These are phyloP conservation scores for Agaricus subrufescens DNA, from an alignment of 768 basidiomycete species.

Conservation along the genomic window DNA sequence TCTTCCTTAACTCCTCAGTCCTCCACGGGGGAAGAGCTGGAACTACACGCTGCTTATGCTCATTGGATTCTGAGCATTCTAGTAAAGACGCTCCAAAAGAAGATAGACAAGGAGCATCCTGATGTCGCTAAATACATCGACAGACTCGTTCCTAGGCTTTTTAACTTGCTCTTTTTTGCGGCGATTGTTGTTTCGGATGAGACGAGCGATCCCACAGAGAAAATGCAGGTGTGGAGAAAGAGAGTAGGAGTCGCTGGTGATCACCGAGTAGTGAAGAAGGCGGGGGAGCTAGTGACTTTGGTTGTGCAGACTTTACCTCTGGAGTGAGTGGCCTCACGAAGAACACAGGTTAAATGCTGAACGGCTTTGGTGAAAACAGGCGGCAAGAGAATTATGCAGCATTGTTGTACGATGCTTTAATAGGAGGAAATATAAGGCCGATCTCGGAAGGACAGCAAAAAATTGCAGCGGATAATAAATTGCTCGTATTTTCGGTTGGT, in stretches of 20 bases:
- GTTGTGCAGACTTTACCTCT: constrained; percentile 58
- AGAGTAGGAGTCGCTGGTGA: constrained; percentile 47
- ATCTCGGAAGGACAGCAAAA: constrained; percentile 56
- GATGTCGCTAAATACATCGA: constrained; percentile 85
- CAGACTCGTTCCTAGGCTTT: constrained; percentile 65
- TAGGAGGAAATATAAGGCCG: constrained; percentile 44
- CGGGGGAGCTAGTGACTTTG: constrained; percentile 62
- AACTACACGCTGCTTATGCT: constrained; percentile 76
- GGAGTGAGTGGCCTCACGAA: constrained; percentile 48
- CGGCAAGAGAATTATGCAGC: constrained; percentile 57
- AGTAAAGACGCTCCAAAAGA: constrained; percentile 48
- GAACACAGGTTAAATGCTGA: constrained; percentile 4
- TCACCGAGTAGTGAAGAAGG: constrained; percentile 51
- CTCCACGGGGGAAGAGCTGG: constrained; percentile 31
- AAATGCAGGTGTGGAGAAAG: constrained; percentile 51
- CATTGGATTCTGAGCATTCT: constrained; percentile 78
- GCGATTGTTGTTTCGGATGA: constrained; percentile 26
- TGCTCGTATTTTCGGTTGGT: constrained; percentile 10
- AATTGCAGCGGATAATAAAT: constrained; percentile 26
- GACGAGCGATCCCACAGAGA: constrained; percentile 26
- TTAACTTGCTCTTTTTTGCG: constrained; percentile 51
- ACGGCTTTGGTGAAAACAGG: constrained; percentile 30
- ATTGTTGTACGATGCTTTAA: constrained; percentile 48
- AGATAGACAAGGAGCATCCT: constrained; percentile 45
- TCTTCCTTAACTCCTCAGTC: constrained; percentile 5